phyloP scores from a whole-genome alignment of 1,284 basidiomycete species.

The Puccinia coronata region DNA sequence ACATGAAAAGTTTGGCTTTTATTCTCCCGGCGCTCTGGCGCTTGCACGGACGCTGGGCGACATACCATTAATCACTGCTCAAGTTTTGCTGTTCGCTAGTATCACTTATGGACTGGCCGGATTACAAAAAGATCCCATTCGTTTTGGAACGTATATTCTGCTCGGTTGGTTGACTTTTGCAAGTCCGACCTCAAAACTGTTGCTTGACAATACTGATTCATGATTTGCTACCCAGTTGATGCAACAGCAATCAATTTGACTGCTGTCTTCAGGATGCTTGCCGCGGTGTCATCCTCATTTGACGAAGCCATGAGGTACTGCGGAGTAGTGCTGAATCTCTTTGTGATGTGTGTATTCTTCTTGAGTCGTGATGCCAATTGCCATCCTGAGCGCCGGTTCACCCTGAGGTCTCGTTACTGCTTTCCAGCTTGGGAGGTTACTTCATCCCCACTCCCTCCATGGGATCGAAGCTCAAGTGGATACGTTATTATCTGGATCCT shows the following conservation, averaged over 20 bases:
- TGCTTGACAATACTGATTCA: constrained; percentile 52
- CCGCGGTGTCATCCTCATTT: constrained; percentile 54
- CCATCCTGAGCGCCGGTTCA: neutral
- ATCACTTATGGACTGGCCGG: constrained; percentile 56
- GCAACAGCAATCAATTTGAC: constrained; percentile 55
- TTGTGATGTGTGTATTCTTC: constrained; percentile 52
- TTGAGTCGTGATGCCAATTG: neutral
- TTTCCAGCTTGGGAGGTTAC: constrained; percentile 54
- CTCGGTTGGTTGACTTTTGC: constrained; percentile 14
- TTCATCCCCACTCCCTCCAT: constrained; percentile 56
- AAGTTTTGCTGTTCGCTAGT: constrained; percentile 54
- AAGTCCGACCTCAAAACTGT: too few species aligned
- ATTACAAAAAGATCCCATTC: constrained; percentile 51
- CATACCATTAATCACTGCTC: constrained; percentile 54
- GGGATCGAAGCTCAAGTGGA: constrained; percentile 54
- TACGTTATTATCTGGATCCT: constrained; percentile 54
- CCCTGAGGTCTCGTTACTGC: neutral
- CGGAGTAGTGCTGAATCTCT: constrained; percentile 55
- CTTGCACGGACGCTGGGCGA: constrained; percentile 55
- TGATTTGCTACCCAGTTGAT: constrained; percentile 51
- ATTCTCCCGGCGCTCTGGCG: constrained; percentile 54
- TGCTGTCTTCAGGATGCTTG: constrained; percentile 55
- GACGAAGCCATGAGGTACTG: constrained; percentile 56
- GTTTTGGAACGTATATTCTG: constrained; percentile 35
- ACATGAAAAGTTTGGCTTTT: constrained; percentile 56